Percentiles rank a stretch among this genome's conserved stretches.
Evolutionary conservation across 768 basidiomycete genomes (phyloP).

Genomic region (Xerocomellus dryophilus): DNA sequence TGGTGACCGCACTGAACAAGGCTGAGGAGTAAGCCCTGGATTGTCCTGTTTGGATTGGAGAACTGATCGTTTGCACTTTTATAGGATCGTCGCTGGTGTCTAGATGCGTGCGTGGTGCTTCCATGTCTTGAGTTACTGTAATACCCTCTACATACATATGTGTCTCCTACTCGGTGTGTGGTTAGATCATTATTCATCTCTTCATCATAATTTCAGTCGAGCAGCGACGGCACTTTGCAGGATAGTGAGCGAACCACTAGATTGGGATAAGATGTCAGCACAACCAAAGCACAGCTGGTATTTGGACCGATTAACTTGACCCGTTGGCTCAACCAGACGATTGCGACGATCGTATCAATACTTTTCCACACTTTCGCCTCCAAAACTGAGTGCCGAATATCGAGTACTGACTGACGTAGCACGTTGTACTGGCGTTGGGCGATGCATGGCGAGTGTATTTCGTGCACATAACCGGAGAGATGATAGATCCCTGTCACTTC

Average conservation of each 20-base stretch:
- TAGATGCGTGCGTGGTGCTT: slow-evolving; percentile 27
- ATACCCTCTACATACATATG: slow-evolving; percentile 29
- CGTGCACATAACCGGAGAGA: not conserved
- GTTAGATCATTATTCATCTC: slow-evolving; percentile 18
- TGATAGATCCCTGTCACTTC: not conserved
- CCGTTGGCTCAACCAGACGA: not conserved
- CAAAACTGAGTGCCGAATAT: too few species aligned
- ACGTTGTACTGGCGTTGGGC: too few species aligned
- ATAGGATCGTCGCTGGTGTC: slow-evolving; percentile 64
- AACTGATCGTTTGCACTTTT: slow-evolving; percentile 9
- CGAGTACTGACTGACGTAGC: too few species aligned
- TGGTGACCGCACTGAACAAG: slow-evolving; percentile 94
- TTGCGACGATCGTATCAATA: not conserved
- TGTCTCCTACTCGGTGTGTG: slow-evolving; percentile 16
- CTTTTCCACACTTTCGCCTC: too few species aligned
- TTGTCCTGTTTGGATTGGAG: not conserved
- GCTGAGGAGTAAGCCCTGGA: slow-evolving; percentile 89
- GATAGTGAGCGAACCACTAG: too few species aligned
- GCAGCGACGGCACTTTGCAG: not conserved
- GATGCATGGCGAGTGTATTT: too few species aligned
- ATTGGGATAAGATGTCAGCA: too few species aligned
- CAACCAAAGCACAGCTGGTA: too few species aligned
- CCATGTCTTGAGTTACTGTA: slow-evolving; percentile 20
- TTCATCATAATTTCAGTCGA: not conserved
- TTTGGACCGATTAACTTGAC: too few species aligned